A percentile compares a stretch with the other conserved stretches of the same genome.
Conservation (phyloP, 2,329 filamentous ascomycete species). For the Periglandula ipomoeae region DNA sequence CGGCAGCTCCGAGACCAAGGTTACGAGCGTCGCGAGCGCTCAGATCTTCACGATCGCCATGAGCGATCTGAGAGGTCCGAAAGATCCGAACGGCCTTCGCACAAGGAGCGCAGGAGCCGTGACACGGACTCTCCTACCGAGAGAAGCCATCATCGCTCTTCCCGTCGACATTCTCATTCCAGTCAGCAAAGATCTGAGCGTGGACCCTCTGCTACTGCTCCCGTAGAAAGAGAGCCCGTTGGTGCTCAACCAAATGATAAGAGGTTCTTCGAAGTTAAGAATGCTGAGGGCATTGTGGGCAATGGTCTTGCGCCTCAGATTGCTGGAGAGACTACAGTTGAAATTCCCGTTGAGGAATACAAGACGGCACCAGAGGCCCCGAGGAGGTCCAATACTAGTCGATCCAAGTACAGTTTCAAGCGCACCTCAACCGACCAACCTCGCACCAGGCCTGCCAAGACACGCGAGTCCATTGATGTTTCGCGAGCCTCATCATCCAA, state of each 20-base stretch:
- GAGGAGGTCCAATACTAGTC: slow-evolving; percentile 20
- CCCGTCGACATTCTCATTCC: slow-evolving; percentile 33
- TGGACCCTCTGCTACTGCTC: slow-evolving; percentile 17
- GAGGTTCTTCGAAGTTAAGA: slow-evolving; percentile 33
- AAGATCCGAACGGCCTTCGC: slow-evolving; percentile 8
- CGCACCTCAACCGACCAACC: slow-evolving; percentile 20
- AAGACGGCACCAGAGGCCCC: slow-evolving; percentile 15
- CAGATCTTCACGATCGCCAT: slow-evolving; percentile 15
- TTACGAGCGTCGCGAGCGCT: slow-evolving; percentile 16
- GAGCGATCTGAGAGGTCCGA: slow-evolving; percentile 12
- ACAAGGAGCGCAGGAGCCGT: slow-evolving; percentile 19
- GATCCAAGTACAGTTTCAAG: slow-evolving; percentile 18
- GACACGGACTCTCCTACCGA: slow-evolving; percentile 23
- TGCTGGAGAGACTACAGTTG: slow-evolving; percentile 13
- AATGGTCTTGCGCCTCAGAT: slow-evolving; percentile 14
- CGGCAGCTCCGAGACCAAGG: slow-evolving; percentile 24
- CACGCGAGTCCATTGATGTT: slow-evolving; percentile 9
- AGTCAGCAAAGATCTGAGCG: slow-evolving; percentile 22
- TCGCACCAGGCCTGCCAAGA: slow-evolving; percentile 15
- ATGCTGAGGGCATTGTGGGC: slow-evolving; percentile 25
- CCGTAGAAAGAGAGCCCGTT: slow-evolving; percentile 16
- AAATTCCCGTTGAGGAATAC: slow-evolving; percentile 1
- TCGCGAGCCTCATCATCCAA: slow-evolving; percentile 1
- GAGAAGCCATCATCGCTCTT: slow-evolving; percentile 26
- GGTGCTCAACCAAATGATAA: slow-evolving; percentile 19